Percentiles rank a stretch among this genome's conserved stretches.
phyloP scores from a whole-genome alignment of 441 rosid genomes.

The Sinapis alba region DNA sequence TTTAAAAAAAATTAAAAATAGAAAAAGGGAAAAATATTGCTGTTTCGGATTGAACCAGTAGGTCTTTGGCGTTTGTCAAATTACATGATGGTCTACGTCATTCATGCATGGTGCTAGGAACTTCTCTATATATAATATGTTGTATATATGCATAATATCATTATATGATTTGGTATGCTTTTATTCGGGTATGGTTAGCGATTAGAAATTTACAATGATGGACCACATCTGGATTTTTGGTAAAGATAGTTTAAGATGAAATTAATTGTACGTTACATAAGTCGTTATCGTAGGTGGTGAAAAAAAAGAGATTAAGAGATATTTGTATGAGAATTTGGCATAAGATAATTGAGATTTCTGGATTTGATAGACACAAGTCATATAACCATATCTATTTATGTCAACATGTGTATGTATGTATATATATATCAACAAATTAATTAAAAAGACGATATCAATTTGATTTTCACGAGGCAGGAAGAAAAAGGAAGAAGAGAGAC shows the following conservation, averaged over 20 bases:
- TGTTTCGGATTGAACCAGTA: slow-evolving; percentile 39
- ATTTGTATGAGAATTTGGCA: slow-evolving; percentile 28
- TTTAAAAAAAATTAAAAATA: background rate
- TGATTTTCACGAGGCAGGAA: slow-evolving; percentile 41
- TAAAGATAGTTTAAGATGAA: slow-evolving; percentile 22
- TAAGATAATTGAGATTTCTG: slow-evolving; percentile 11
- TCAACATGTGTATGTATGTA: background rate
- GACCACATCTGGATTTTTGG: slow-evolving; percentile 30
- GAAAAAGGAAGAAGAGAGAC: slow-evolving; percentile 38
- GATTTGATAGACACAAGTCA: slow-evolving; percentile 30
- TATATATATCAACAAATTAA: slow-evolving; percentile 9
- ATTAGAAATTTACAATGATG: slow-evolving; percentile 25
- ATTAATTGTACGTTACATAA: slow-evolving; percentile 20
- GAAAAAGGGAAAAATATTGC: slow-evolving; percentile 16
- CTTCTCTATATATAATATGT: slow-evolving; percentile 11
- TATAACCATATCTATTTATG: slow-evolving; percentile 36
- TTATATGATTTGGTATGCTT: slow-evolving; percentile 22
- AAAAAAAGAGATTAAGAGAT: slow-evolving; percentile 18
- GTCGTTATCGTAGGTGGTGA: slow-evolving; percentile 34
- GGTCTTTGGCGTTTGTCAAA: slow-evolving; percentile 37
- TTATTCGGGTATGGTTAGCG: slow-evolving; percentile 35
- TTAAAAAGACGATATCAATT: slow-evolving; percentile 30
- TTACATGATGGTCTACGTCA: slow-evolving; percentile 40
- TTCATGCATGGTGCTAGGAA: slow-evolving; percentile 36
- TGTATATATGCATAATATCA: slow-evolving; percentile 3